These are phyloP conservation scores for Phytopythium kandeliae DNA, from an alignment of 352 stramenopile genomes.

Conservation along the genomic window DNA sequence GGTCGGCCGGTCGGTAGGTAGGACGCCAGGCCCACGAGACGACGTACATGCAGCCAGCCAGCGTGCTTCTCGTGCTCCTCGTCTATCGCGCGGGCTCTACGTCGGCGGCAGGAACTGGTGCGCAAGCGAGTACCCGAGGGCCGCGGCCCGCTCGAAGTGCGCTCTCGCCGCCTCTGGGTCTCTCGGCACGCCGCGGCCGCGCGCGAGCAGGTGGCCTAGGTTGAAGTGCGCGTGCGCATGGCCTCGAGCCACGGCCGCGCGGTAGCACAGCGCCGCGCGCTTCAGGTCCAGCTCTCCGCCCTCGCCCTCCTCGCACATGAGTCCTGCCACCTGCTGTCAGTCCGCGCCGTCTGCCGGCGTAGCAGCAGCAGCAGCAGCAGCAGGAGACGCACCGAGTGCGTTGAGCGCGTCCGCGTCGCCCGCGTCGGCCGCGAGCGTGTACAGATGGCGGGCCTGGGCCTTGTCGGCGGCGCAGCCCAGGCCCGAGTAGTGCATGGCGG, in stretches of 20 bases:
- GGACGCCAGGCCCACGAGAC: too few species aligned
- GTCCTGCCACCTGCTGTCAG: slow-evolving; percentile 12
- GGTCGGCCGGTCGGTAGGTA: too few species aligned
- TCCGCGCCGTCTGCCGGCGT: too few species aligned
- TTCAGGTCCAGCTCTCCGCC: slow-evolving; percentile 63
- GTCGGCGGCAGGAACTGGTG: slow-evolving; percentile 34
- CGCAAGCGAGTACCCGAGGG: slow-evolving; percentile 54
- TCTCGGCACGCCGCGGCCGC: slow-evolving; percentile 57
- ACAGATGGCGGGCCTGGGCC: slow-evolving; percentile 41
- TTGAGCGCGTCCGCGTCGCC: slow-evolving; percentile 64
- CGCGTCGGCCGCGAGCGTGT: slow-evolving; percentile 40
- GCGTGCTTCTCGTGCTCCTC: too few species aligned
- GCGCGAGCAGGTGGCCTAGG: slow-evolving; percentile 52
- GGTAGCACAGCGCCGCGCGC: slow-evolving; percentile 50
- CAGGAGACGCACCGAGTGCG: slow-evolving; percentile 35
- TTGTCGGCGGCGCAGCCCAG: slow-evolving; percentile 47
- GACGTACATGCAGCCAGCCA: slow-evolving; percentile 1
- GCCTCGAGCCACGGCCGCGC: slow-evolving; percentile 31
- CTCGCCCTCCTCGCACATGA: slow-evolving; percentile 80
- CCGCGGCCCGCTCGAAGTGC: slow-evolving; percentile 51
- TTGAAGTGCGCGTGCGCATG: slow-evolving; percentile 75
- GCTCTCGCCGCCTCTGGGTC: slow-evolving; percentile 49
- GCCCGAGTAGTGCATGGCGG: slow-evolving; percentile 57
- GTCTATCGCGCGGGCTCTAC: not conserved
- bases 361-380: too few species aligned